phyloP scores from a whole-genome alignment of 495 filamentous ascomycete genomes.

The Xylaria venustula region DNA sequence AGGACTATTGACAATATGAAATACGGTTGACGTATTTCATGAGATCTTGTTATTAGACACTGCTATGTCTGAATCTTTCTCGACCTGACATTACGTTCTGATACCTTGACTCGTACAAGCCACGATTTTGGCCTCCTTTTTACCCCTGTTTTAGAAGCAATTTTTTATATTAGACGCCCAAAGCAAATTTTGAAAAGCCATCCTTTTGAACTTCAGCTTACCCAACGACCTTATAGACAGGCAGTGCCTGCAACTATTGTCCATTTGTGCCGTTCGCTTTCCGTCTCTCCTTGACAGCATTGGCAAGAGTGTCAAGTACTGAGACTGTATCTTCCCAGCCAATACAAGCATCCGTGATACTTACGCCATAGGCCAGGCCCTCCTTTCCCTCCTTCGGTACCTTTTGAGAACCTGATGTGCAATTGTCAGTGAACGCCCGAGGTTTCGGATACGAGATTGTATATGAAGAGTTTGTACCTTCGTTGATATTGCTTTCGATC shows the following conservation, averaged over 20 bases:
- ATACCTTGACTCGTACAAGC: too few relatives aligned
- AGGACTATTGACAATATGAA: too few relatives aligned
- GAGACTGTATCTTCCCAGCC: constrained; percentile 88
- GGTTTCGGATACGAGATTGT: neutral
- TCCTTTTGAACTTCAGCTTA: neutral
- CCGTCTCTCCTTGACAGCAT: constrained; percentile 71
- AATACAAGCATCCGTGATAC: constrained; percentile 98
- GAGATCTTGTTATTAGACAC: too few relatives aligned
- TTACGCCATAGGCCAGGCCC: constrained; percentile 90
- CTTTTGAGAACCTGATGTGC: constrained; percentile 74
- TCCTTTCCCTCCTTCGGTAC: constrained; percentile 85
- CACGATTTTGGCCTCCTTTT: too few relatives aligned
- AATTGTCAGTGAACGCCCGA: constrained; percentile 3
- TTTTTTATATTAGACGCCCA: neutral
- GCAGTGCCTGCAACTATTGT: too few relatives aligned
- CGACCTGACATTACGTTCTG: too few relatives aligned
- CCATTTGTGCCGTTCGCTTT: constrained; percentile 34
- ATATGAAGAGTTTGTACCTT: constrained; percentile 56
- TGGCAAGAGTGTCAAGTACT: constrained; percentile 75
- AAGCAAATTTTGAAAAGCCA: neutral
- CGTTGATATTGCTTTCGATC: constrained; percentile 97
- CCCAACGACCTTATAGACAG: too few relatives aligned
- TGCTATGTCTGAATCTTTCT: too few relatives aligned
- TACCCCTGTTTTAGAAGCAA: too few relatives aligned
- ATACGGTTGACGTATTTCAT: too few relatives aligned